These are phyloP conservation scores for Plasmodium chabaudi DNA, from an alignment of 169 alveolate genomes.

Conservation along the genomic window DNA sequence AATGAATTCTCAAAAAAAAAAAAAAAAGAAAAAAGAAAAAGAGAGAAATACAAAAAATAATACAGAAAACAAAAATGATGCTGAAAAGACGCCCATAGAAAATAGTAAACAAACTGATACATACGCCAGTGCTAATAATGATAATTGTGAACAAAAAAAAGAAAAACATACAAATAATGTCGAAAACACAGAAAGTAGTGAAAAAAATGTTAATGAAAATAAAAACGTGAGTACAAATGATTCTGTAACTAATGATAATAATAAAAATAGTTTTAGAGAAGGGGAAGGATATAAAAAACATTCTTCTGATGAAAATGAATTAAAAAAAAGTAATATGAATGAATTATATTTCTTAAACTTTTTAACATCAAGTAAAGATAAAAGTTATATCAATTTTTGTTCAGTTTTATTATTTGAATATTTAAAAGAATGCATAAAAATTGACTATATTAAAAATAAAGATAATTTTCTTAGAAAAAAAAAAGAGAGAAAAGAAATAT, in stretches of 20 bases:
- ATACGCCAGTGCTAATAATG: slow-evolving; percentile 1
- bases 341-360: slow-evolving; percentile 53
- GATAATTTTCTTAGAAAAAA: slow-evolving; percentile 64
- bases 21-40: background rate
- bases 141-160: background rate
- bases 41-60: slow-evolving; percentile 2
- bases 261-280: background rate
- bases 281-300: slow-evolving; percentile 6
- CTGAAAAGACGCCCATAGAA: background rate
- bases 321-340: slow-evolving; percentile 50
- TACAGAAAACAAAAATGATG: background rate
- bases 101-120: slow-evolving; percentile 6
- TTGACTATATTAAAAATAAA: slow-evolving; percentile 61
- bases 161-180: background rate
- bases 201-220: too few relatives aligned
- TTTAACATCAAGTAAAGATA: slow-evolving; percentile 65
- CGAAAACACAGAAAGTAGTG: too few relatives aligned
- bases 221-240: background rate
- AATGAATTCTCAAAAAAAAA: background rate
- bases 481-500: slow-evolving; percentile 74
- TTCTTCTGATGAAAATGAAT: background rate
- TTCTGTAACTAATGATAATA: background rate
- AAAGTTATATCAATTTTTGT: slow-evolving; percentile 23
- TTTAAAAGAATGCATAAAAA: slow-evolving; percentile 54
- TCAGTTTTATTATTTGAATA: slow-evolving; percentile 48